A percentile compares a stretch with the other conserved stretches of the same genome.
These are phyloP conservation scores for Mortierella sp. DNA, from an alignment of 371 early-diverging fungal genomes.

Conservation along the genomic window DNA sequence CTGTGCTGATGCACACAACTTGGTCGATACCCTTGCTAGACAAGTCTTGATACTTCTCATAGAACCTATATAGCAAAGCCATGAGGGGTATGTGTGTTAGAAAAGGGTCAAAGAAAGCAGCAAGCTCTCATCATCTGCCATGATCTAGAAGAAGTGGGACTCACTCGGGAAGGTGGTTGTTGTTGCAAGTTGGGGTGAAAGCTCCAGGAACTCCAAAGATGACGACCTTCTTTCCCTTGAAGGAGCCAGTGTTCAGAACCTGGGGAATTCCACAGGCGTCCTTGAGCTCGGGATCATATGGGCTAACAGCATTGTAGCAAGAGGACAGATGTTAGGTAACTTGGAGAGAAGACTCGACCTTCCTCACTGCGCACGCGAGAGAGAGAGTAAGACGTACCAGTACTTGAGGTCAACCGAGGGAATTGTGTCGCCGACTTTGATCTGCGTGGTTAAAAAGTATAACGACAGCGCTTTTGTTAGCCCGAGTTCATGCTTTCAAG, in stretches of 20 bases:
- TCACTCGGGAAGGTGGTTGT: slow-evolving; percentile 78
- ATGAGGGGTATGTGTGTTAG: neutral
- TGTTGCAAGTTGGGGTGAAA: slow-evolving; percentile 85
- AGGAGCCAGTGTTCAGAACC: slow-evolving; percentile 60
- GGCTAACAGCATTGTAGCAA: slow-evolving; percentile 15
- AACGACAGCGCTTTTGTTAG: neutral
- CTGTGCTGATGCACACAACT: slow-evolving; percentile 73
- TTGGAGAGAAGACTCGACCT: no score
- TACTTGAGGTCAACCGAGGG: slow-evolving; percentile 59
- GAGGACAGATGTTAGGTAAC: neutral
- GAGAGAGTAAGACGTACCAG: no score
- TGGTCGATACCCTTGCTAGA: slow-evolving; percentile 77
- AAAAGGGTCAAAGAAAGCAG: neutral
- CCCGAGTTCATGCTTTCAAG: no score
- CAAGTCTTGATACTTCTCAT: slow-evolving; percentile 64
- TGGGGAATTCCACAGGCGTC: slow-evolving; percentile 66
- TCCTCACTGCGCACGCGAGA: no score
- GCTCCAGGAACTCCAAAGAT: slow-evolving; percentile 86
- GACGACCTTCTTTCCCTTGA: slow-evolving; percentile 80
- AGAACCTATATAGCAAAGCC: slow-evolving; percentile 31
- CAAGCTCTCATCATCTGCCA: neutral
- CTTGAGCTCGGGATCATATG: slow-evolving; percentile 59
- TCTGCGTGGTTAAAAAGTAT: slow-evolving; percentile 8
- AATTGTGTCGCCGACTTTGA: slow-evolving; percentile 60
- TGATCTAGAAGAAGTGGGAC: neutral